Evolutionary conservation across 306 rosid genomes (phyloP).

Genomic region (Elaeagnus macrophylla): DNA sequence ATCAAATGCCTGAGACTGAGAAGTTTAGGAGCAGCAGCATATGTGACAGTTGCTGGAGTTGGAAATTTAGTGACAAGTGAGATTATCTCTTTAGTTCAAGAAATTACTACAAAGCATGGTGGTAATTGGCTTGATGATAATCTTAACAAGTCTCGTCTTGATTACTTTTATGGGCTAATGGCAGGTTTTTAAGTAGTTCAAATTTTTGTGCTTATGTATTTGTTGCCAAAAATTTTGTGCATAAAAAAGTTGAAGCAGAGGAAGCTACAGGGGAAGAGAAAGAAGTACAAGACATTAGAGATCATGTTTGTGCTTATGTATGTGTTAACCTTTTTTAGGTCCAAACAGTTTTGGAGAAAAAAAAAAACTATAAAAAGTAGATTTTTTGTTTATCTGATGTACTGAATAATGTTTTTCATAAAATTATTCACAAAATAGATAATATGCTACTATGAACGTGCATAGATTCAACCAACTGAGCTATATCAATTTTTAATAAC

Average conservation of each 20-base stretch:
- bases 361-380: too few relatives aligned
- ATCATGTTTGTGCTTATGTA: too few relatives aligned
- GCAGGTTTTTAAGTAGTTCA: slow-evolving; percentile 43
- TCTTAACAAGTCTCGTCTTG: slow-evolving; percentile 54
- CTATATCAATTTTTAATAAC: too few relatives aligned
- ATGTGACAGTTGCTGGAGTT: slow-evolving; percentile 40
- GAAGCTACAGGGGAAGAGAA: slow-evolving; percentile 8
- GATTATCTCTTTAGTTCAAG: slow-evolving; percentile 25
- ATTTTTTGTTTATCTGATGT: too few relatives aligned
- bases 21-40: slow-evolving; percentile 73
- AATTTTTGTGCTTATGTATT: slow-evolving; percentile 36
- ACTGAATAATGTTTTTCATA: too few relatives aligned
- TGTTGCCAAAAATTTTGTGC: slow-evolving; percentile 43
- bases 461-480: too few relatives aligned
- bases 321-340: too few relatives aligned
- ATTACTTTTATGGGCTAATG: slow-evolving; percentile 50
- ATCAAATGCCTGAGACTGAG: slow-evolving; percentile 61
- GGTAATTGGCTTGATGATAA: slow-evolving; percentile 51
- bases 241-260: slow-evolving; percentile 32
- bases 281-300: too few relatives aligned
- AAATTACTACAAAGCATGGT: slow-evolving; percentile 13
- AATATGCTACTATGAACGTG: too few relatives aligned
- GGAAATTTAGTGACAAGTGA: slow-evolving; percentile 48
- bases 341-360: too few relatives aligned
- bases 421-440: too few relatives aligned